Base-by-base conservation (phyloP, 129 eudicot genomes). In the Gnaphalium uliginosum region DNA sequence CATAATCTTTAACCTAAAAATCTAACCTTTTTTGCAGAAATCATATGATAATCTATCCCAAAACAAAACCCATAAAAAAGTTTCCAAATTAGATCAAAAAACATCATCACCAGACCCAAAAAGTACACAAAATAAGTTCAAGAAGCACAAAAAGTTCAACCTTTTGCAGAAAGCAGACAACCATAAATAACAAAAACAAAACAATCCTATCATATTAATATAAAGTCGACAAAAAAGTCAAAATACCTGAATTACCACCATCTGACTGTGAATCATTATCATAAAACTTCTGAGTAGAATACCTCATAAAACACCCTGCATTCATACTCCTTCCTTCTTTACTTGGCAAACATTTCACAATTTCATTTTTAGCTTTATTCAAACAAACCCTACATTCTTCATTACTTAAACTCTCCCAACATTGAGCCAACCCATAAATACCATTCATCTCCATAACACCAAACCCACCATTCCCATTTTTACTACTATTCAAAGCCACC, bases 271-370 rank as follows among this genome's bases (percentile, higher is more conserved):
- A 1, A 64, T 35, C 84, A 82, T 85, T 82, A 22, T 77, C 74
- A 73, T 18, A 87, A 74, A 90, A 90, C 56, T 84, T 90, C 32
- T 66, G 43, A 1, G 90, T 87, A 68, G 93, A 87, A 78, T 87
- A 90, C 81, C 96, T 85, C 84, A 90, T 69, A 73, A 74, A 90
- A 78, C 96, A 90, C 46, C 96, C 96, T 39, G 89, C 84, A 78
- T 81, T 83, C 90, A 87, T 71, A 48, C 86, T 87, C 73, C 87
- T 85, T 4, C 92, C 96, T 73, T 90, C 96, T 67, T 84, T 77
- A 33, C 84, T 82, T 0, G 96, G 96, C 79, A 87, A 73, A 83
- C 96, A 90, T 8, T 66, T 35, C 2, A 57, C 27, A 0, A 73
- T 71, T 19, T 81, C 87, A 1, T 13, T 41, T 21, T 83, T 81